Percentiles rank a stretch among this genome's conserved stretches.
These are phyloP conservation scores for Rhynchosporium graminicola DNA, from an alignment of 2,329 filamentous ascomycete species.

Conservation along the genomic window DNA sequence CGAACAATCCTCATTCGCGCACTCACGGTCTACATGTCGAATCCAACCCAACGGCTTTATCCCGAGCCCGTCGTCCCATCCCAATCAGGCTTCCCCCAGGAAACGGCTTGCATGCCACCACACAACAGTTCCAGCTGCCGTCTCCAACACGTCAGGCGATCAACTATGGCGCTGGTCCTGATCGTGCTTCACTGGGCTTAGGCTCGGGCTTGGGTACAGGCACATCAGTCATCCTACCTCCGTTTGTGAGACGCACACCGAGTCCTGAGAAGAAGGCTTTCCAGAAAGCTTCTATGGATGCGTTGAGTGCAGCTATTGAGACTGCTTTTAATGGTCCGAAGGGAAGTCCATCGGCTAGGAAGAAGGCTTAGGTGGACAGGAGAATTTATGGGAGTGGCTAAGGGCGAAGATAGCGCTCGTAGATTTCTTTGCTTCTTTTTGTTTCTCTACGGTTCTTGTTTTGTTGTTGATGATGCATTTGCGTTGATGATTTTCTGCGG, in stretches of 20 bases:
- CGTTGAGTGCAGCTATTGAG: background rate
- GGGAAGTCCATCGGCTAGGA: conserved; percentile 1
- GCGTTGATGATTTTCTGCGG: background rate
- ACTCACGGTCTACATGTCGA: background rate
- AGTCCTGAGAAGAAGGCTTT: conserved; percentile 7
- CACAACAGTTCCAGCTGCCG: conserved; percentile 5
- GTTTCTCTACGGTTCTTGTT: background rate
- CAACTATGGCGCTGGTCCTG: background rate
- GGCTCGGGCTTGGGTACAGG: no score
- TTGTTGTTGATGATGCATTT: conserved; percentile 1
- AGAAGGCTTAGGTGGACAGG: background rate
- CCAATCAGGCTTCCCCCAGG: conserved; percentile 2
- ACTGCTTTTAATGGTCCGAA: conserved; percentile 12
- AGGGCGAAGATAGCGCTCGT: background rate
- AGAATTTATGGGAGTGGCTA: background rate
- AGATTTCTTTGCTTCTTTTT: background rate
- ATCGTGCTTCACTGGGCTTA: background rate
- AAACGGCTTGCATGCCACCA: background rate
- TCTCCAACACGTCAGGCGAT: conserved; percentile 11
- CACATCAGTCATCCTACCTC: background rate
- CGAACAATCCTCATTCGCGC: background rate
- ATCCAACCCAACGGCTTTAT: background rate
- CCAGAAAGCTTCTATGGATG: conserved; percentile 2
- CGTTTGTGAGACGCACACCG: background rate
- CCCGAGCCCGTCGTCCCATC: conserved; percentile 1